phyloP scores from a whole-genome alignment of 352 stramenopile genomes.

The Globisporangium nagaii region DNA sequence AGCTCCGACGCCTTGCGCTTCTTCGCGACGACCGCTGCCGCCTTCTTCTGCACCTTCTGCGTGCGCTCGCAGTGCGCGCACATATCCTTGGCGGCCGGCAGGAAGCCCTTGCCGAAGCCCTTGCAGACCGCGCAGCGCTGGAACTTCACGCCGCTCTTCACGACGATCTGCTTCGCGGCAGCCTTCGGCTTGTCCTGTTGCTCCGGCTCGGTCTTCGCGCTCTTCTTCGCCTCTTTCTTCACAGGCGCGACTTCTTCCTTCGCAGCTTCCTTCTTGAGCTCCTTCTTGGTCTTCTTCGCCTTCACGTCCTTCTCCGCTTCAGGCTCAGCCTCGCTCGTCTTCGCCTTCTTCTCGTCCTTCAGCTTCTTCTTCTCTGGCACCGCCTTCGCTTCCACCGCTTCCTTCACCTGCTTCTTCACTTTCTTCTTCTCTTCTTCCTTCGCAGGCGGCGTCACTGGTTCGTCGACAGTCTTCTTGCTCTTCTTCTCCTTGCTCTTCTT shows the following conservation, averaged over 20 bases:
- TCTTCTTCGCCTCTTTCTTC: slow-evolving; percentile 14
- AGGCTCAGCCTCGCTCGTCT: slow-evolving; percentile 15
- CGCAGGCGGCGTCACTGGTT: neutral
- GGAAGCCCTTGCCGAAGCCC: slow-evolving; percentile 68
- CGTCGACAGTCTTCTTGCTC: slow-evolving; percentile 14
- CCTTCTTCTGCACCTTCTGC: slow-evolving; percentile 60
- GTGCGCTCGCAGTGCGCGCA: slow-evolving; percentile 74
- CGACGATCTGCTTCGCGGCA: slow-evolving; percentile 23
- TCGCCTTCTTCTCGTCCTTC: slow-evolving; percentile 13
- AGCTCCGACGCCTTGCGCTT: slow-evolving; percentile 50
- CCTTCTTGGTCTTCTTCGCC: slow-evolving; percentile 14
- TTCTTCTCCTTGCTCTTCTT: slow-evolving; percentile 15
- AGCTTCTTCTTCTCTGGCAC: slow-evolving; percentile 10
- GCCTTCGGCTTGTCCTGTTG: slow-evolving; percentile 15
- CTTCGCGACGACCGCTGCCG: slow-evolving; percentile 38
- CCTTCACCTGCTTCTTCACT: slow-evolving; percentile 7
- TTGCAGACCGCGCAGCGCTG: slow-evolving; percentile 60
- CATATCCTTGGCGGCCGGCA: slow-evolving; percentile 51
- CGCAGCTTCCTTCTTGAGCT: slow-evolving; percentile 12
- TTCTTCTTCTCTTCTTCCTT: slow-evolving; percentile 10
- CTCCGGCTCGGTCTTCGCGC: slow-evolving; percentile 11
- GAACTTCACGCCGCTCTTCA: slow-evolving; percentile 71
- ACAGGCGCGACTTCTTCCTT: slow-evolving; percentile 2
- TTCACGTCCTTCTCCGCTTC: slow-evolving; percentile 10
- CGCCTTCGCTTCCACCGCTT: neutral